Evolutionary conservation across 1,139 yeast genomes (phyloP), one percentile per base, ranked within the genome.

Genomic region (Pichia sp.): DNA sequence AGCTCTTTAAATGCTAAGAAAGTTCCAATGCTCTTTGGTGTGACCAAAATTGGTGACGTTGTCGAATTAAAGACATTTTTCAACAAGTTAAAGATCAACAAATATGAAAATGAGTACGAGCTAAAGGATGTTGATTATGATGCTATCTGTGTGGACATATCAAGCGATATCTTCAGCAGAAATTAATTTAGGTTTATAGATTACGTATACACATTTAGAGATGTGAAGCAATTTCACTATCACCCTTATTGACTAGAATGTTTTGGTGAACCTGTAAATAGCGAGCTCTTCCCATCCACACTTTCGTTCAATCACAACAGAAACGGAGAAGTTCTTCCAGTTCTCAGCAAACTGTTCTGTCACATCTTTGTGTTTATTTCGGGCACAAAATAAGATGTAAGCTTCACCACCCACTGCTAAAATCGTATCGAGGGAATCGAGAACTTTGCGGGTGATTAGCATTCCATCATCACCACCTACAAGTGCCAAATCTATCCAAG

Each of bases 211-310:
- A n/a, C n/a, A n/a, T n/a, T n/a, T n/a, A n/a, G n/a, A n/a, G n/a
- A n/a, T n/a, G n/a, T n/a, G n/a, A n/a, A n/a, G n/a, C n/a, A n/a
- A n/a, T n/a, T n/a, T n/a, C n/a, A n/a, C n/a, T n/a, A n/a, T n/a
- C n/a, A n/a, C n/a, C n/a, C n/a, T n/a, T n/a, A n/a, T n/a, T n/a
- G n/a, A n/a, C n/a, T n/a, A n/a, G n/a, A n/a, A 23, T 34, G 15
- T 6, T 14, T 50, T 64, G 11, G 42, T 52, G 44, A 80, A 78
- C 43, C 71, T 66, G 53, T 78, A 68, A 12, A 91, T 80, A 42
- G 85, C 73, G 26, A 91, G 63, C n/a, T 83, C 91, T 58, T 91
- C 98, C 96, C 96, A 86, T 0, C 97, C 97, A 0, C 96, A 96
- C 50, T 83, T 84, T 38, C 96, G 66, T 35, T 68, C 65, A 8